These are phyloP conservation scores for Mortierella sp. DNA, from an alignment of 371 early-diverging fungal genomes.

Conservation along the genomic window DNA sequence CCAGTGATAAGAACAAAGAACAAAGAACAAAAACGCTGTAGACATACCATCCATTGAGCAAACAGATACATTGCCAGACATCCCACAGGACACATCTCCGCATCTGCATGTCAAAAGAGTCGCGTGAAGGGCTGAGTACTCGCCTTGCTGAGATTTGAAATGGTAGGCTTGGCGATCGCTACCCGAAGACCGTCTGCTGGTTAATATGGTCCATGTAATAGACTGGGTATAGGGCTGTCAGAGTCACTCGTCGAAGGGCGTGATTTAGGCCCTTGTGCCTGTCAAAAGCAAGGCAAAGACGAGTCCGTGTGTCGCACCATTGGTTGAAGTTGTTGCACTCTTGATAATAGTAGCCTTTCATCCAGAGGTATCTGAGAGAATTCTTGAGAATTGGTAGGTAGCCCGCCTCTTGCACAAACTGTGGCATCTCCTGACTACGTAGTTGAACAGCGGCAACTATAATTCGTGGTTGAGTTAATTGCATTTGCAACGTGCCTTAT, in stretches of 20 bases:
- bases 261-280: neutral
- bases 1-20: neutral
- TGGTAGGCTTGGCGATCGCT: neutral
- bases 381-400: neutral
- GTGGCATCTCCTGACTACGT: neutral
- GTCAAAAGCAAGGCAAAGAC: neutral
- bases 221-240: neutral
- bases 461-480: neutral
- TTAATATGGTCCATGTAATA: neutral
- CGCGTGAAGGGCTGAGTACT: neutral
- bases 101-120: neutral
- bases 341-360: neutral
- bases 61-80: neutral
- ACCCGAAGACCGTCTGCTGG: neutral
- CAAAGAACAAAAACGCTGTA: neutral
- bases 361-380: neutral
- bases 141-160: neutral
- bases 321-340: neutral
- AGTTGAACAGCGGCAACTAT: neutral
- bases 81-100: neutral
- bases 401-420: neutral
- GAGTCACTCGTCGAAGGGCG: neutral
- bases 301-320: neutral
- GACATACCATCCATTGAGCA: neutral
- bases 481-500: neutral